Conservation (phyloP, 2,329 filamentous ascomycete genomes). For the Colletotrichum echinochloae region DNA sequence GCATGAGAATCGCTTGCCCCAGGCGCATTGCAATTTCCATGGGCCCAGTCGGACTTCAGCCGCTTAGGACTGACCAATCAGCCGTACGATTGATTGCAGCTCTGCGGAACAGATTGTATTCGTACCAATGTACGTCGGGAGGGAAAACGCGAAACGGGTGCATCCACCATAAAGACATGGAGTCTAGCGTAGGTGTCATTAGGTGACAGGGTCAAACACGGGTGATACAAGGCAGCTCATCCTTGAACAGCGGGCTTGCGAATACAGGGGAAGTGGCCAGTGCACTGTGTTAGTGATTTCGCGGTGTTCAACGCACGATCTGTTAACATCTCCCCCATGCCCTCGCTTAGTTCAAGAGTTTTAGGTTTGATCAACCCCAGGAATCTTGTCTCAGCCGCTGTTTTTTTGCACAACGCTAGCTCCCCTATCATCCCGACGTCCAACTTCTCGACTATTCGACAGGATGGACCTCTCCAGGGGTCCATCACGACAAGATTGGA, state of each 20-base stretch:
- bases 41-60: neutral
- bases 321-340: constrained; percentile 12
- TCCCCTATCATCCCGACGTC: constrained; percentile 33
- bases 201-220: constrained; percentile 35
- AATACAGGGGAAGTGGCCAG: constrained; percentile 25
- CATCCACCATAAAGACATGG: neutral
- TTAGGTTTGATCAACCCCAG: constrained; percentile 44
- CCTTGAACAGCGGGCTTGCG: constrained; percentile 21
- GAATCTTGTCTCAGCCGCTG: constrained; percentile 42
- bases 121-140: neutral
- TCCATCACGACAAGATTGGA: constrained; percentile 23
- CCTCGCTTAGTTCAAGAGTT: constrained; percentile 22
- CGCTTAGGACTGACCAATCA: neutral
- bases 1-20: neutral
- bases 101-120: neutral
- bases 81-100: neutral
- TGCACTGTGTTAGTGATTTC: constrained; percentile 6
- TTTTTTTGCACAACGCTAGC: constrained; percentile 6
- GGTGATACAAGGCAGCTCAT: constrained; percentile 35
- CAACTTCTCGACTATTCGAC: constrained; percentile 10
- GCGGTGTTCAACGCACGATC: neutral
- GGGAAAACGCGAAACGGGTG: neutral
- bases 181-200: too few relatives aligned
- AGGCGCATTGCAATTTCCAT: neutral
- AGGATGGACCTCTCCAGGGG: neutral